Base-by-base conservation (phyloP, 139 green algal genomes). In the Nannochloris sp. region DNA sequence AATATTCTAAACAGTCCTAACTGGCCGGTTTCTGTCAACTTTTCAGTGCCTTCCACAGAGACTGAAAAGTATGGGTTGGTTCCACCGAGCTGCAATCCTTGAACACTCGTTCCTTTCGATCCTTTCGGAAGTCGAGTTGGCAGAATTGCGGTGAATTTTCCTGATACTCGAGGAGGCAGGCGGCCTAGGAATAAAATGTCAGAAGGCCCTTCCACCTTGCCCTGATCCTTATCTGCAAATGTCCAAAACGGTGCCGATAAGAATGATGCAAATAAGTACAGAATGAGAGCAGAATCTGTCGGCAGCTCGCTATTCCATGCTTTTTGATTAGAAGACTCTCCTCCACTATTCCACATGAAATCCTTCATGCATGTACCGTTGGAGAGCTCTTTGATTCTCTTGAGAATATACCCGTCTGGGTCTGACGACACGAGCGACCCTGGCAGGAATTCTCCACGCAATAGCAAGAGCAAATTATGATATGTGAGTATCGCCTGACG, bases 221-320 rank as follows among this genome's bases (percentile, higher is more conserved):
- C 18, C 27, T 36, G 40, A 55, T 59, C 68, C 65, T 37, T 54
- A 51, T 77, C 36, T 0, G 60, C 37, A 60, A 86, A 88, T 10
- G 80, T 37, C 83, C 84, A 90, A 4, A 77, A 70, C 3, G 85
- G 83, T 0, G 82, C 83, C 15, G 85, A 78, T 31, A 93, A 58
- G 69, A 83, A 94, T 6, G 82, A 81, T 9, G 83, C 72, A 57
- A 91, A 89, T 4, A 91, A 46, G 72, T 89, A 93, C 18, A 93
- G 73, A 40, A 93, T 15, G 34, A 94, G 69, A 1, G 74, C 70
- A 2, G 61, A 76, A 68, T 94, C 87, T 9, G 64, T 90, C 25
- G 87, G 87, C 55, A 91, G 72, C 64, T 94, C 87, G 6, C 61
- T 24, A 4, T 24, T 79, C 87, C 87, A 93, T 4, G 71, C 50